Evolutionary conservation across 2,329 filamentous ascomycete species (phyloP), one percentile per base, ranked within the genome.

Genomic region (Blumeriella jaapii): DNA sequence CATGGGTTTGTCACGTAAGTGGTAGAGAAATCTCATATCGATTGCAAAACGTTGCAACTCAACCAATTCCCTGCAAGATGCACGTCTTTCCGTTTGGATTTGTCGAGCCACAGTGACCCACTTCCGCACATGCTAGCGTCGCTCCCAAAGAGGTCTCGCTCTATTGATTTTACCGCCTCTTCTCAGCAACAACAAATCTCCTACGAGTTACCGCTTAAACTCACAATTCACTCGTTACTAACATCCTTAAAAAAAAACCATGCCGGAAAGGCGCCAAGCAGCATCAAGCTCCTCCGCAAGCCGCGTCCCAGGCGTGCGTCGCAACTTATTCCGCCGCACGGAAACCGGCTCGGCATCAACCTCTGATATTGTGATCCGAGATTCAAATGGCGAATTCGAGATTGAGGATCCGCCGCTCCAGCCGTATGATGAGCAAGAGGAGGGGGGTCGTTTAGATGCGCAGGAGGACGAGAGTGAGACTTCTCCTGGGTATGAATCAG

Each of bases 361-460:
- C 17, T 61, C 65, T 9, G 73, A 77, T 46, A 78, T 80, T 39
- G 69, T 80, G 6, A 67, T 78, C 29, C 63, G 75, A 44, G 69
- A 78, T 49, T 61, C 68, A 55, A 68, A 77, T 48, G 75, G 74
- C 31, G 73, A 78, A 45, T 66, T 76, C 38, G 67, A 75, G 52
- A 57, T 78, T n/a, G 63, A 61, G 11, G 71, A 74, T 40, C 68
- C 69, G 52, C 70, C 67, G 1, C 63, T 67, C 41, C 64, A 66
- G 10, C 57, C 62, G 6, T 55, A 68, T 17, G 70, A 74, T 31
- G 51, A 50, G 27, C 56, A 61, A 11, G 68, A 71, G 34, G 67
- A 70, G 26, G 66, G 66, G 32, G 61, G 64, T 15, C 58, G 69
- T 29, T 78, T 77, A 47, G 70, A 76, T 36, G 65, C 62, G 41